Conservation (phyloP, 1,284 basidiomycete species). For the Papiliotrema laurentii region DNA sequence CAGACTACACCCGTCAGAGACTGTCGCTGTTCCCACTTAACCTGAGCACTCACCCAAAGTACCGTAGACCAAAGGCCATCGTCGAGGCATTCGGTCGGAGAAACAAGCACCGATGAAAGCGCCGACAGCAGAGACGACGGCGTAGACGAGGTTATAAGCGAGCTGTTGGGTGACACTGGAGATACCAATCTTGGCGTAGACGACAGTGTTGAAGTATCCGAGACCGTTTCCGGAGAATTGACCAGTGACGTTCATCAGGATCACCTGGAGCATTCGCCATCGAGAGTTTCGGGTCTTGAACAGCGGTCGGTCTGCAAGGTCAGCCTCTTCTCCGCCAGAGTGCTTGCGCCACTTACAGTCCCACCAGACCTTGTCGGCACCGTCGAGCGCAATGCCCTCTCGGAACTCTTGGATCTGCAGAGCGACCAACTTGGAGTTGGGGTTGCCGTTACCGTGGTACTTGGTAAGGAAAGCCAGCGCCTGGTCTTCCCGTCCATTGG, state of each 20-base stretch:
- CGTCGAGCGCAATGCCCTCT: conserved; percentile 53
- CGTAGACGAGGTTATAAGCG: conserved; percentile 57
- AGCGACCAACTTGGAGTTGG: conserved; percentile 20
- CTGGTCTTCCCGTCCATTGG: conserved; percentile 37
- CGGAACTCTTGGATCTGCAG: conserved; percentile 57
- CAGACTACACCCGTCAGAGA: not conserved
- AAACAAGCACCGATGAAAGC: conserved; percentile 43
- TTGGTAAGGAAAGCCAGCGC: conserved; percentile 20
- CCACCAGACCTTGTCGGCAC: conserved; percentile 59
- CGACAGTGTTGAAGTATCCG: conserved; percentile 51
- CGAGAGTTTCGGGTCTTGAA: conserved; percentile 22
- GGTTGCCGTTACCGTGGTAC: conserved; percentile 19
- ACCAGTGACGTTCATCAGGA: conserved; percentile 38
- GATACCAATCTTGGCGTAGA: conserved; percentile 22
- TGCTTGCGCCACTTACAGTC: conserved; percentile 7
- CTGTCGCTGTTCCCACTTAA: not conserved
- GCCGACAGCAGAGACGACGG: conserved; percentile 54
- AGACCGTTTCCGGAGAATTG: conserved; percentile 53
- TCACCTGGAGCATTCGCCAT: conserved; percentile 30
- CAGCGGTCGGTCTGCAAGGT: conserved; percentile 18
- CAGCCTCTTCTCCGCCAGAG: not conserved
- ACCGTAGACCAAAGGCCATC: conserved; percentile 27
- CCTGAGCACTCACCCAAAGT: conserved; percentile 17
- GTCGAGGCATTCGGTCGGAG: conserved; percentile 29
- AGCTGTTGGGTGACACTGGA: conserved; percentile 41